Percentiles rank a stretch among this genome's conserved stretches.
These are phyloP conservation scores for Globisporangium mamillatum DNA, from an alignment of 352 stramenopile species.

Conservation along the genomic window DNA sequence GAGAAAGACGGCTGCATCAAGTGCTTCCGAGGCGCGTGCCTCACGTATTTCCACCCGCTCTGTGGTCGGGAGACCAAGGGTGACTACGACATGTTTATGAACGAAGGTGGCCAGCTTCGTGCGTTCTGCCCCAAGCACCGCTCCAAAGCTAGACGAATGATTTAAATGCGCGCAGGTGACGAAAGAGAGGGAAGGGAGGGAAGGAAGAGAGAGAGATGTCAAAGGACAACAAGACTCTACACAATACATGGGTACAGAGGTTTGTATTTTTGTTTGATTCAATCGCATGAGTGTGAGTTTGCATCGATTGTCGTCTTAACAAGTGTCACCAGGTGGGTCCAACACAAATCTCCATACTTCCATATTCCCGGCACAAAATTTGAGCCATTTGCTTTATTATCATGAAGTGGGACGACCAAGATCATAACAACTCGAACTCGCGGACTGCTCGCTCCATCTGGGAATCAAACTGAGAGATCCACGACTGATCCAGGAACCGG, in stretches of 20 bases:
- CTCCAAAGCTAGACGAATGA: slow-evolving; percentile 36
- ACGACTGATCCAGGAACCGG: slow-evolving; percentile 74
- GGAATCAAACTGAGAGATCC: slow-evolving; percentile 77
- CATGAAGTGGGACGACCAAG: not conserved
- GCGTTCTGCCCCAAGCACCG: slow-evolving; percentile 81
- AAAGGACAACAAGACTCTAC: not conserved
- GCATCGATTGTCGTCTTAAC: not conserved
- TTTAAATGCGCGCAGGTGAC: slow-evolving; percentile 6
- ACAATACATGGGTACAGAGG: slow-evolving; percentile 14
- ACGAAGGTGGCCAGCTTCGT: slow-evolving; percentile 76
- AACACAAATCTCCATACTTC: not conserved
- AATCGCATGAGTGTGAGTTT: not conserved
- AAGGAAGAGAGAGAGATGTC: not conserved
- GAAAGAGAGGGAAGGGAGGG: not conserved
- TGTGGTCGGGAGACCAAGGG: slow-evolving; percentile 80
- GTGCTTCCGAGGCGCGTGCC: slow-evolving; percentile 69
- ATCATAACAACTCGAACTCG: slow-evolving; percentile 68
- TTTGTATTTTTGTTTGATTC: slow-evolving; percentile 14
- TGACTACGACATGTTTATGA: slow-evolving; percentile 90
- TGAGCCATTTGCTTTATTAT: not conserved
- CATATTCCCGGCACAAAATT: not conserved
- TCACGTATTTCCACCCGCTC: slow-evolving; percentile 76
- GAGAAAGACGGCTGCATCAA: slow-evolving; percentile 79
- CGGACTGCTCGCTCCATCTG: slow-evolving; percentile 70
- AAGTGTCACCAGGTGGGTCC: not conserved